phyloP scores from a whole-genome alignment of 495 filamentous ascomycete species.

The Tuber borchii region DNA sequence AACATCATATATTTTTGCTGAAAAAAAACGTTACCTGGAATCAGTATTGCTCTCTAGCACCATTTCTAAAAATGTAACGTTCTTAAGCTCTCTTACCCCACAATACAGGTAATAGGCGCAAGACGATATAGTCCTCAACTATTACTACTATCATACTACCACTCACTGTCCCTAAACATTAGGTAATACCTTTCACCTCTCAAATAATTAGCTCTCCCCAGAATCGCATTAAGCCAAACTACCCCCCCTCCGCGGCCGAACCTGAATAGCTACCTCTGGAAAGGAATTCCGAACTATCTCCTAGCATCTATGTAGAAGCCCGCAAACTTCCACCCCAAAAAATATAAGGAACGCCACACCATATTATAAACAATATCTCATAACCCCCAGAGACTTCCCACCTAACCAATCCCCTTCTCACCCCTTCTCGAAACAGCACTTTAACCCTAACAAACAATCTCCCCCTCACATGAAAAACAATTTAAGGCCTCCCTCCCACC shows the following conservation, averaged over 20 bases:
- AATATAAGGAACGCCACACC: not conserved
- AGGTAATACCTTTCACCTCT: not conserved
- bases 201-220: not conserved
- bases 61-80: not conserved
- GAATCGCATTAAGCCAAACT: not conserved
- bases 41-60: not conserved
- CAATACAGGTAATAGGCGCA: not conserved
- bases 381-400: not conserved
- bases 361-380: not conserved
- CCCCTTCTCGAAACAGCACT: not conserved
- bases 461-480: not conserved
- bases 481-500: constrained; percentile 1
- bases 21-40: not conserved
- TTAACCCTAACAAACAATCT: not conserved
- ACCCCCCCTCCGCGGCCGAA: not conserved
- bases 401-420: not conserved
- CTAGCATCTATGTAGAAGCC: not conserved
- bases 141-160: not conserved
- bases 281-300: not conserved
- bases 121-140: not conserved
- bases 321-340: not conserved
- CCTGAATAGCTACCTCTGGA: not conserved
- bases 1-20: not conserved
- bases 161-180: not conserved
- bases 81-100: not conserved